Evolutionary conservation across 1,284 basidiomycete species (phyloP), one percentile per base, ranked within the genome.

Genomic region (Apiotrichum laibachii): DNA sequence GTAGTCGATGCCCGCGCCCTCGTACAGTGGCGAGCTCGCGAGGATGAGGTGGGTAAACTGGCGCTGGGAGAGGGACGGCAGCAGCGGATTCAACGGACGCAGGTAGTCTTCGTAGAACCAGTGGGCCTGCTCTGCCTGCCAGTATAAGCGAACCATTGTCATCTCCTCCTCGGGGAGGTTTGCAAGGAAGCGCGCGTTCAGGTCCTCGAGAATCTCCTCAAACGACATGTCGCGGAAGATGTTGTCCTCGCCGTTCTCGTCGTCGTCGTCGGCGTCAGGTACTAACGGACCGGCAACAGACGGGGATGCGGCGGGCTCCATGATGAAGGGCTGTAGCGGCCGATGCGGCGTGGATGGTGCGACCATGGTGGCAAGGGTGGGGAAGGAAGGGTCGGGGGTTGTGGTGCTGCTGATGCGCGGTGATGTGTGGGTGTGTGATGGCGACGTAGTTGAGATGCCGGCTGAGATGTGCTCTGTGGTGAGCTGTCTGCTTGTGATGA

Each of bases 81-180:
- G 85, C 56, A 86, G 85, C 2, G 89, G 88, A 67, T 96, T 92
- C 73, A 89, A 83, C 74, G 92, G 90, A 46, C 95, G 88, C 63
- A 99, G 86, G 70, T 97, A 99, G 78, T 99, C 96, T 80, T 99
- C 95, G 75, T 99, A 99, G 79, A 93, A 99, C 96, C 96, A 99
- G 77, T 99, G 95, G 90, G 96, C 96, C 84, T 98, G 94, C 80
- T 99, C 96, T 60, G 98, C 92, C 80, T 99, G 96, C 81, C 99
- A 99, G 80, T 92, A 97, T 71, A 99, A 87, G 63, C 96, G 86
- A 75, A 96, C 92, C 61, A 97, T 83, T 22, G 85, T 85, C 60
- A 95, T 85, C 80, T 99, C 96, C 71, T 92, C 89, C 64, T 90
- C 88, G 7, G 96, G 96, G 55, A 99, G 85, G 78, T 99, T 99